Conservation (phyloP, 2,329 filamentous ascomycete genomes). For the Mycosphaerella sp. region DNA sequence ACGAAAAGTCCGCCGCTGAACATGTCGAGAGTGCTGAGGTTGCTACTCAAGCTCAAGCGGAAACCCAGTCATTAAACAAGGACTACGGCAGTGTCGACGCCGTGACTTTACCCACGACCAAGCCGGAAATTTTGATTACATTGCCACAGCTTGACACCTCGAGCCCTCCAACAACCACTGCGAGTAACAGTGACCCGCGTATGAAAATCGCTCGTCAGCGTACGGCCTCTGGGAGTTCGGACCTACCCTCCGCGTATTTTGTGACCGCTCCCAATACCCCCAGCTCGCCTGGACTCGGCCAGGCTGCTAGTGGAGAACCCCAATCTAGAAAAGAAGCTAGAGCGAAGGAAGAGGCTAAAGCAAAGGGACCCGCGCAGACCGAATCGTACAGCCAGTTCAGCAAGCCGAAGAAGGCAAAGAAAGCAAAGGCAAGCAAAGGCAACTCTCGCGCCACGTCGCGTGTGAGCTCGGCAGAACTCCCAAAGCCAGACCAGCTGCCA, state of each 20-base stretch:
- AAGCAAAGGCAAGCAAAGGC: conserved; percentile 6
- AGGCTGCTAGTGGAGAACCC: background rate
- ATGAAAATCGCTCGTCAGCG: conserved; percentile 7
- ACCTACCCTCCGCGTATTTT: conserved; percentile 16
- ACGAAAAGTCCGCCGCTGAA: background rate
- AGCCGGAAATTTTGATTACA: conserved; percentile 9
- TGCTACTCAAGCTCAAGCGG: background rate
- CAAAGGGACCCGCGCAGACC: conserved; percentile 34
- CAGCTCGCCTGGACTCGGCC: conserved; percentile 7
- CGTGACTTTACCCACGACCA: conserved; percentile 8
- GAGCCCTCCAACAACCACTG: background rate
- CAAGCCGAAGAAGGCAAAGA: conserved; percentile 17
- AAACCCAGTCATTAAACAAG: conserved; percentile 5
- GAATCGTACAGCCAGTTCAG: conserved; percentile 32
- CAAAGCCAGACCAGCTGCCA: conserved; percentile 3
- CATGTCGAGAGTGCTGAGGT: background rate
- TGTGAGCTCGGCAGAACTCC: background rate
- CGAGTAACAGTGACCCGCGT: background rate
- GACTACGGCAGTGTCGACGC: conserved; percentile 15
- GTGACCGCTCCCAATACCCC: conserved; percentile 25
- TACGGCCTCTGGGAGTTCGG: conserved; percentile 14
- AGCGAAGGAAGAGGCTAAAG: conserved; percentile 21
- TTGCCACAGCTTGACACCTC: conserved; percentile 6
- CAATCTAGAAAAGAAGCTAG: conserved; percentile 3
- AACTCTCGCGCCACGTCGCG: background rate